These are phyloP conservation scores for Leishmania amazonensis DNA, from an alignment of 208 protist genomes.

Conservation along the genomic window DNA sequence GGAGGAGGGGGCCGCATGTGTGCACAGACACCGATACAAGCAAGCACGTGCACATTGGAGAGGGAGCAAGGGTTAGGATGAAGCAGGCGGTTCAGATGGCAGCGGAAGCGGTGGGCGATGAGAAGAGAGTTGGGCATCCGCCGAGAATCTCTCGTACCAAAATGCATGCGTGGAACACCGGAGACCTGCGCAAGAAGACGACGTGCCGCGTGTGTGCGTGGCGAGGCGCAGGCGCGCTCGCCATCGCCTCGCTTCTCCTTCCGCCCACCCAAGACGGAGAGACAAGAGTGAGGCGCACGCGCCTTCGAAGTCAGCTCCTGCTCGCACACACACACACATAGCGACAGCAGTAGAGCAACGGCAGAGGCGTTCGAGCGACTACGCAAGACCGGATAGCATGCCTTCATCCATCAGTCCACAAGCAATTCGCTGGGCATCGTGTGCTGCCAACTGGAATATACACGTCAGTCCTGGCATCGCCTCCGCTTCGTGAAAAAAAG, in stretches of 20 bases:
- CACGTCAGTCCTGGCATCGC: neutral
- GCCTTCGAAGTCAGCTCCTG: neutral
- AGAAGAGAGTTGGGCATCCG: neutral
- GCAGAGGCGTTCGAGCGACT: neutral
- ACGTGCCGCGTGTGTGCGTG: neutral
- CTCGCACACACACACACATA: neutral
- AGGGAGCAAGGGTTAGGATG: neutral
- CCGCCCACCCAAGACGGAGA: neutral
- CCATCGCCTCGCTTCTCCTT: neutral
- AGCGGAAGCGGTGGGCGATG: neutral
- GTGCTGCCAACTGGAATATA: neutral
- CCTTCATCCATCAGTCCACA: neutral
- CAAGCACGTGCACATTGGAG: neutral
- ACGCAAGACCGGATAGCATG: neutral
- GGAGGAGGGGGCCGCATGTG: neutral
- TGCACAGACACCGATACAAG: neutral
- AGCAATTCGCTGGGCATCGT: neutral
- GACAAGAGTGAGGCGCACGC: too few species aligned
- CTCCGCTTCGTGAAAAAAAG: neutral
- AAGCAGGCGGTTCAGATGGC: neutral
- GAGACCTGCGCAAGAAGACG: neutral
- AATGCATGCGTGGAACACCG: neutral
- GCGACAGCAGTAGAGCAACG: neutral
- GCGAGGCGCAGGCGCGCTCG: neutral
- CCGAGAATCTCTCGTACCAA: neutral